A percentile compares a stretch with the other conserved stretches of the same genome.
These are phyloP conservation scores for Emiliania huxleyi DNA, from an alignment of 78 protist species.

Conservation along the genomic window DNA sequence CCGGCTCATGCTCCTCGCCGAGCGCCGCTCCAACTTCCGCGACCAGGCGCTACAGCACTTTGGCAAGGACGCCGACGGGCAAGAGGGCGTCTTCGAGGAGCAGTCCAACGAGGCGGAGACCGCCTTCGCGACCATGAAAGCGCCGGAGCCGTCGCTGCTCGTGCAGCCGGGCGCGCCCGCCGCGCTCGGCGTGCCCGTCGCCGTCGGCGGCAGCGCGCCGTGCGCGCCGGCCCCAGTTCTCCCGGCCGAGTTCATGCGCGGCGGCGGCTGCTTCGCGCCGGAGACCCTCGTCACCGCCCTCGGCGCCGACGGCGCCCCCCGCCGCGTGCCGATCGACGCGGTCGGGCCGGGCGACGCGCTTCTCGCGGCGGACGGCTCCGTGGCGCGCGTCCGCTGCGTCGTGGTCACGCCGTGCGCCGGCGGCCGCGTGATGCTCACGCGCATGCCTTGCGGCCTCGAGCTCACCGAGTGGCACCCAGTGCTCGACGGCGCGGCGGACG, in stretches of 20 bases:
- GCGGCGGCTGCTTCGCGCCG: too few species aligned
- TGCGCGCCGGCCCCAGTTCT: neutral
- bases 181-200: too few species aligned
- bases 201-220: neutral
- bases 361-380: neutral
- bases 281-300: neutral
- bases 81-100: neutral
- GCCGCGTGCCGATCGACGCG: too few species aligned
- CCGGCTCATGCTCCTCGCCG: neutral
- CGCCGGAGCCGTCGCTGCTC: neutral
- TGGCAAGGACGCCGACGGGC: neutral
- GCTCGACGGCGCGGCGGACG: too few species aligned
- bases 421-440: neutral
- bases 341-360: too few species aligned
- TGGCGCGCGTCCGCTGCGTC: neutral
- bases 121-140: neutral
- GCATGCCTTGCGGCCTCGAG: neutral
- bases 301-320: neutral
- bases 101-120: neutral
- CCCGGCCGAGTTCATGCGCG: neutral
- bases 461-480: neutral
- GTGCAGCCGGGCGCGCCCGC: too few species aligned
- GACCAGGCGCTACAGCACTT: neutral
- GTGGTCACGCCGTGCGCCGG: neutral
- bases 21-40: neutral